Conservation (phyloP, 257 asterid species). For the Haberlea rhodopensis region DNA sequence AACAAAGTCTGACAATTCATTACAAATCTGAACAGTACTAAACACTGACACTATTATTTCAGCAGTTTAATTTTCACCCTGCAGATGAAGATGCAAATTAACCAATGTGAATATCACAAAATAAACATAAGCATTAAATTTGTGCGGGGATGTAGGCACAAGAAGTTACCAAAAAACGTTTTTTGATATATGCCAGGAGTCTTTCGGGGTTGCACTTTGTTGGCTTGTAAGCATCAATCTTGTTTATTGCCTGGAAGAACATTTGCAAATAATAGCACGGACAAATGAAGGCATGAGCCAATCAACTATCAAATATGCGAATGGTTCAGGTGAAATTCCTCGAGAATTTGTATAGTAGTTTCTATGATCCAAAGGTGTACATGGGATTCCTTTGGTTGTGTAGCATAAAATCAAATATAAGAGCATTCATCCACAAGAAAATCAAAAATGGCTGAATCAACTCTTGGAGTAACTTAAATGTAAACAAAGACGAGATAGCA, state of each 20-base stretch:
- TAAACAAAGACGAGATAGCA: too few species aligned
- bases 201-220: conserved; percentile 37
- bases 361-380: background rate
- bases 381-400: background rate
- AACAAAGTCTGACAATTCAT: background rate
- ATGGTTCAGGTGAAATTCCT: background rate
- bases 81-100: background rate
- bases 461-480: too few species aligned
- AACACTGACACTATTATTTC: background rate
- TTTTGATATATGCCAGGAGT: conserved; percentile 18
- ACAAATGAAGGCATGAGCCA: background rate
- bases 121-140: background rate
- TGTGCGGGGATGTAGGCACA: background rate
- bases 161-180: conserved; percentile 30
- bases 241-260: conserved; percentile 43
- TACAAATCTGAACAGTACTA: background rate
- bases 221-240: conserved; percentile 47
- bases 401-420: background rate
- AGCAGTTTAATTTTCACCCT: background rate
- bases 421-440: background rate
- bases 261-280: background rate
- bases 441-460: background rate
- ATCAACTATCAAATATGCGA: background rate
- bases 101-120: background rate
- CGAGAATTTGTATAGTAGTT: background rate